A percentile compares a stretch with the other conserved stretches of the same genome.
These are phyloP conservation scores for Calonectria fujianensis DNA, from an alignment of 2,329 filamentous ascomycete genomes.

Conservation along the genomic window DNA sequence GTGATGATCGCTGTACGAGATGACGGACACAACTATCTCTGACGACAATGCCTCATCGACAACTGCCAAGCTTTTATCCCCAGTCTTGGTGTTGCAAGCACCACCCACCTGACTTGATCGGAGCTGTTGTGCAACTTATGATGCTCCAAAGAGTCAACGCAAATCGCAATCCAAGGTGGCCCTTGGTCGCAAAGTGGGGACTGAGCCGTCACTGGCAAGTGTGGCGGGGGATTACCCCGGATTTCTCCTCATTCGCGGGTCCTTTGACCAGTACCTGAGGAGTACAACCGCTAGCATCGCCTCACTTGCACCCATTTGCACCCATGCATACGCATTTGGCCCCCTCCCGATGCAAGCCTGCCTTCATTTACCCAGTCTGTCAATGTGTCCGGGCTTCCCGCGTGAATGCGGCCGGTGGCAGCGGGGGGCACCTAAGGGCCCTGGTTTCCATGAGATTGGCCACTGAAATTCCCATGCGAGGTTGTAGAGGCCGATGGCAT, in stretches of 20 bases:
- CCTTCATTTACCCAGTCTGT: constrained; percentile 19
- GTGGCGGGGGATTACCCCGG: constrained; percentile 40
- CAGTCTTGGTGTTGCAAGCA: not conserved
- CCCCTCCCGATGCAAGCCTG: constrained; percentile 18
- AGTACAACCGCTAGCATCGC: constrained; percentile 27
- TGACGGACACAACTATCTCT: not conserved
- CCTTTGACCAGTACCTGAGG: constrained; percentile 34
- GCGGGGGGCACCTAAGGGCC: not conserved
- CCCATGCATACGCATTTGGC: constrained; percentile 27
- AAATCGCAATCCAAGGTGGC: constrained; percentile 2
- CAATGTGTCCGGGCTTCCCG: constrained; percentile 12
- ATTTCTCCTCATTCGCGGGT: constrained; percentile 42
- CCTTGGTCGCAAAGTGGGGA: constrained; percentile 27
- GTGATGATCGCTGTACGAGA: constrained; percentile 3
- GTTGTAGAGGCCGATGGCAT: not conserved
- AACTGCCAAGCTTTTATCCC: not conserved
- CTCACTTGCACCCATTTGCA: constrained; percentile 2
- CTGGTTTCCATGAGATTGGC: constrained; percentile 6
- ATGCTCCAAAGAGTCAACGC: not conserved
- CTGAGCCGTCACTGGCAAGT: constrained; percentile 23
- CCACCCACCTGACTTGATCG: not conserved
- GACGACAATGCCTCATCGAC: not conserved
- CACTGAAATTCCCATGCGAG: constrained; percentile 4
- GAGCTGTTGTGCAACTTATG: not conserved
- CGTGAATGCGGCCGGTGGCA: constrained; percentile 5